Evolutionary conservation across 257 asterid genomes (phyloP), one percentile per base, ranked within the genome.

Genomic region (Handroanthus guayacan): DNA sequence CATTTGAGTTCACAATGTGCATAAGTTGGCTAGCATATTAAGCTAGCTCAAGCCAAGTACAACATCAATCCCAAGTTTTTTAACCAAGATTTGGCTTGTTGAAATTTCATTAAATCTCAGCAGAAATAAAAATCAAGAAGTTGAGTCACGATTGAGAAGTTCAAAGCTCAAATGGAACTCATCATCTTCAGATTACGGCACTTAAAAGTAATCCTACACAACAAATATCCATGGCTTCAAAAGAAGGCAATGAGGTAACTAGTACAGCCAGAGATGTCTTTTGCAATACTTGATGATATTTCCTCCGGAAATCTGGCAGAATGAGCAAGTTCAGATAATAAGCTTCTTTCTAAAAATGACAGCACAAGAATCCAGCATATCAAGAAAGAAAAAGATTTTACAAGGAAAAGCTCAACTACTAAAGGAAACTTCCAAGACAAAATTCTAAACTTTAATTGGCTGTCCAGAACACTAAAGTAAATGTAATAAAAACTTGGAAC

Each of bases 281-380:
- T 16, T 25, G 37, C 43, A 64, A 54, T 48, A 55, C 5, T 2
- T 38, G n/a, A 16, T 17, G 17, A 25, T 38, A 61, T n/a, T 43
- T 71, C 34, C 20, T 7, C 4, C 3, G 16, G 2, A 51, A 48
- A 18, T 70, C 45, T 17, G 67, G 52, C 60, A 7, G 54, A 60
- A 45, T 31, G 18, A 61, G 39, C 52, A 45, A 16, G 14, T 56
- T 50, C 20, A 43, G 17, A 41, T 25, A 4, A 14, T 62, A 0
- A 36, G 37, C 38, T 74, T 74, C 67, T 75, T 52, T 37, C 48
- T 18, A 17, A 54, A 20, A 39, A 51, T 13, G 3, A 31, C 16
- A 64, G 41, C 37, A 43, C 54, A 69, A 57, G 65, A 17, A 50
- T 63, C 79, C 25, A n/a, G 51, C 37, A 54, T 18, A 48, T 69